A percentile compares a stretch with the other conserved stretches of the same genome.
Conservation (phyloP, 306 rosid genomes). For the Cucumis melo region DNA sequence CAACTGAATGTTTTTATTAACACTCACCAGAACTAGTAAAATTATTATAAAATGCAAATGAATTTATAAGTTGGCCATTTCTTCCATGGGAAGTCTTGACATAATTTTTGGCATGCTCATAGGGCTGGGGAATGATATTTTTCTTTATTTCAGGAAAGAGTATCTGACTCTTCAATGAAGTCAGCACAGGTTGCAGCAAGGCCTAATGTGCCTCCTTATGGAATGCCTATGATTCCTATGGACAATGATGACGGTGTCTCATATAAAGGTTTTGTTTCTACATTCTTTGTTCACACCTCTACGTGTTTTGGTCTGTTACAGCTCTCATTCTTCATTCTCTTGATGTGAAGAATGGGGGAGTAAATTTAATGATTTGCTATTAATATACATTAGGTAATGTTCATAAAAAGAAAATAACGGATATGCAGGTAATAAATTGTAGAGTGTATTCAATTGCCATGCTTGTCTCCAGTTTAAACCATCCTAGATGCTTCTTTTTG, state of each 20-base stretch:
- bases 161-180: constrained; percentile 57
- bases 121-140: constrained; percentile 7
- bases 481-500: not conserved
- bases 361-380: not conserved
- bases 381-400: not conserved
- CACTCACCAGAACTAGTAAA: not conserved
- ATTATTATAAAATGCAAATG: not conserved
- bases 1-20: not conserved
- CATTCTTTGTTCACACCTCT: not conserved
- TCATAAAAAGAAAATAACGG: not conserved
- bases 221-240: constrained; percentile 53
- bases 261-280: constrained; percentile 34
- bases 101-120: not conserved
- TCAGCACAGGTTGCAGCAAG: constrained; percentile 59
- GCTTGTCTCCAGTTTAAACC: not conserved
- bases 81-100: not conserved
- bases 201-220: constrained; percentile 58
- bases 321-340: not conserved
- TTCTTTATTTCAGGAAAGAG: constrained; percentile 57
- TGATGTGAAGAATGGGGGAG: not conserved
- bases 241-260: constrained; percentile 87
- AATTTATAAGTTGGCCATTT: not conserved
- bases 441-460: not conserved
- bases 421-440: not conserved
- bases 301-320: not conserved